Evolutionary conservation across 768 basidiomycete species (phyloP), one percentile per base, ranked within the genome.

Genomic region (Lactarius vividus): DNA sequence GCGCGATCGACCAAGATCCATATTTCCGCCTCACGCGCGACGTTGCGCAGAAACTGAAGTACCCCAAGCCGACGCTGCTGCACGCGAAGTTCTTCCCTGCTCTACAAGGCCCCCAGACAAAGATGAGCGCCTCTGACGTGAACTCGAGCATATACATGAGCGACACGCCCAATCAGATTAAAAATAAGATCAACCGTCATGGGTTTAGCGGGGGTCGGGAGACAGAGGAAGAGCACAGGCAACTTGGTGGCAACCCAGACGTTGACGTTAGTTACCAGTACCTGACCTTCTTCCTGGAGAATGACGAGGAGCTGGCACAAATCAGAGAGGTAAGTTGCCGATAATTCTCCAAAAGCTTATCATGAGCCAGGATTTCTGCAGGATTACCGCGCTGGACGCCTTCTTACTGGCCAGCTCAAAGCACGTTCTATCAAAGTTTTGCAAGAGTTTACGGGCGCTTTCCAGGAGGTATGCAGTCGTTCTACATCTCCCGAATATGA

Each of bases 11-110:
- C 77, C 96, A 97, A 75, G 92, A 94, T 74, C 91, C 92, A 2
- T 95, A 99, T 81, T 99, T 99, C 85, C 94, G 97, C 60, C 83
- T 98, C 55, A 98, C 97, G 35, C 91, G 97, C 53, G 97, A 99
- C 76, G 91, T 94, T 54, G 96, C 97, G 2, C 85, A 84, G 70
- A 93, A 93, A 74, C 85, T 99, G 72, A 96, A 94, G 77, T 97
- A 96, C 79, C 94, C 89, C 52, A 99, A 99, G 76, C 97, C 97
- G 2, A 79, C 91, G 2, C 84, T 98, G 29, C 79, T 99, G 57
- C 95, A 98, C 77, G 85, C 96, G 56, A 96, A 96, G 74, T 99
- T 99, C 83, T 96, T 99, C 80, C 97, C 97, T 13, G 96, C 97
- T 5, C 83, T 99, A 11, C 96, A 98, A 77, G 97, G 97, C 52